Percentiles rank a stretch among this genome's conserved stretches.
These are phyloP conservation scores for Prinsepia uniflora DNA, from an alignment of 306 rosid genomes.

Conservation along the genomic window DNA sequence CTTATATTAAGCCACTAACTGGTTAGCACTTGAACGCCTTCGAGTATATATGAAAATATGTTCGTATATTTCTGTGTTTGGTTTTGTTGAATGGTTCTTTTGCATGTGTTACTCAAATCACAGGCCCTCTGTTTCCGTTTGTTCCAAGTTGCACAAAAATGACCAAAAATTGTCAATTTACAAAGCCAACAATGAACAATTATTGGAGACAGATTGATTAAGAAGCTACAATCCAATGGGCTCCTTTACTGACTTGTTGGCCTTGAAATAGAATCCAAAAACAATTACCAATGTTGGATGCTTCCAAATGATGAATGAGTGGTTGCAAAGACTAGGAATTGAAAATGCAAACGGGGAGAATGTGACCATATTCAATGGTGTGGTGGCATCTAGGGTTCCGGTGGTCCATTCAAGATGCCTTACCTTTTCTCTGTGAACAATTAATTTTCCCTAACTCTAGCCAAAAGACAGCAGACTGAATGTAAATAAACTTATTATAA, in stretches of 20 bases:
- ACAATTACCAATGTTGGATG: constrained; percentile 5
- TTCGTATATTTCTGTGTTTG: neutral
- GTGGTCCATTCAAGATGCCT: constrained; percentile 38
- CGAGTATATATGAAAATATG: too few relatives aligned
- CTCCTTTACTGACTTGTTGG: constrained; percentile 19
- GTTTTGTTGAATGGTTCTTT: neutral
- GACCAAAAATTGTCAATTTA: neutral
- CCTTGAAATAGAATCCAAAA: constrained; percentile 9
- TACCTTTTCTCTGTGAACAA: constrained; percentile 13
- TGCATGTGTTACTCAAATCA: neutral
- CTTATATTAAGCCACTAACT: neutral
- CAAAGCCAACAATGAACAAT: neutral
- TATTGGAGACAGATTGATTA: neutral
- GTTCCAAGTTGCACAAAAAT: neutral
- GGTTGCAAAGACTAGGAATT: neutral
- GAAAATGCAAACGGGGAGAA: constrained; percentile 16
- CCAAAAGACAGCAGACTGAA: too few relatives aligned
- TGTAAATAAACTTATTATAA: too few relatives aligned
- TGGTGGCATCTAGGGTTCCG: constrained; percentile 6
- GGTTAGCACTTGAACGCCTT: too few relatives aligned
- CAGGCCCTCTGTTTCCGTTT: neutral
- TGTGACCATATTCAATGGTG: constrained; percentile 32
- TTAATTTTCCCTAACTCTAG: too few relatives aligned
- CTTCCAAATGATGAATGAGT: constrained; percentile 19
- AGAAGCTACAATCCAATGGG: constrained; percentile 13